phyloP scores from a whole-genome alignment of 371 early-diverging fungal genomes.

The Thermomucor indicae-seudaticae region DNA sequence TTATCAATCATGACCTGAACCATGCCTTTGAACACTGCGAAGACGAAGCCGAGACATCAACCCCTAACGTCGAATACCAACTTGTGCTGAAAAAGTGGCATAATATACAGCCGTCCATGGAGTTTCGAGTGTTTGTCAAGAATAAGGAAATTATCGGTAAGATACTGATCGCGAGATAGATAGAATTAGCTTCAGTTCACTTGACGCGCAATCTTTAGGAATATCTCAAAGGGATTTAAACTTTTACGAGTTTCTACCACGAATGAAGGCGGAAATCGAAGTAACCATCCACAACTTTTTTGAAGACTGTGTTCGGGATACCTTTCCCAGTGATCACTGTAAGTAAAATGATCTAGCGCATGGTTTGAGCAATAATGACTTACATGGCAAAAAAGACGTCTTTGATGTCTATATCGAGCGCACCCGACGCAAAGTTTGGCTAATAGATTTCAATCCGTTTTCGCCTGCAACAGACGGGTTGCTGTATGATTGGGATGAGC shows the following conservation, averaged over 20 bases:
- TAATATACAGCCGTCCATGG: constrained; percentile 82
- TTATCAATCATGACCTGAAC: constrained; percentile 81
- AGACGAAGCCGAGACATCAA: constrained; percentile 14
- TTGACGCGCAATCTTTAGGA: constrained; percentile 20
- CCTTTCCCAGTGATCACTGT: constrained; percentile 55
- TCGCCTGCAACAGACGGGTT: constrained; percentile 72
- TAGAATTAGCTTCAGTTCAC: too few relatives aligned
- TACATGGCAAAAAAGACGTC: constrained; percentile 48
- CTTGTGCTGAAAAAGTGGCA: constrained; percentile 86
- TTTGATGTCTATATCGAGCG: constrained; percentile 84
- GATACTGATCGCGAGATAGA: too few relatives aligned
- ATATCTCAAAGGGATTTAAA: constrained; percentile 74
- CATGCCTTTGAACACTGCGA: constrained; percentile 67
- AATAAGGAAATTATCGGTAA: constrained; percentile 59
- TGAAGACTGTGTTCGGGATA: constrained; percentile 49
- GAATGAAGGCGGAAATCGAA: constrained; percentile 53
- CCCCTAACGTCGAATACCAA: constrained; percentile 15
- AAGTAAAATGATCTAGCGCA: constrained; percentile 2
- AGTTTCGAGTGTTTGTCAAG: constrained; percentile 90
- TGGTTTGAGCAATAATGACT: not conserved
- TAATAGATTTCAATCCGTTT: constrained; percentile 91
- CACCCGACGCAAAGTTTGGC: constrained; percentile 52
- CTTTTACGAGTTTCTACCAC: constrained; percentile 70
- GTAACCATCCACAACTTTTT: constrained; percentile 62
- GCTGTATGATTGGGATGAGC: constrained; percentile 78